Conservation (phyloP, 2,329 filamentous ascomycete species). For the Pseudovirgaria hyperparasitica region DNA sequence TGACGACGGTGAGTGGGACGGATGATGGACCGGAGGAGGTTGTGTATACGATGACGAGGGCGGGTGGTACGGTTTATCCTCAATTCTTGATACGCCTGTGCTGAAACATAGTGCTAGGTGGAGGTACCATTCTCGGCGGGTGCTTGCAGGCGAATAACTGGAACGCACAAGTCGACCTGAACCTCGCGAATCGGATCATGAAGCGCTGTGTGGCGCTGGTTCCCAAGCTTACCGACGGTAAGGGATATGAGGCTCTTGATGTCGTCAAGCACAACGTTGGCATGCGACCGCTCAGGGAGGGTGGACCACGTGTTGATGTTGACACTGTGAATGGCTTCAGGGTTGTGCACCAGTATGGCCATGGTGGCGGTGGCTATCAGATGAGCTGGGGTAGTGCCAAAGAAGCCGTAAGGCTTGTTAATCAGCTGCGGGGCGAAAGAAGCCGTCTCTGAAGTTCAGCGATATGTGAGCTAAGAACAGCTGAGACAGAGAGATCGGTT, state of each 20-base stretch:
- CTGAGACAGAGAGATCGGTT: no score
- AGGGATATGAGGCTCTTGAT: slow-evolving; percentile 59
- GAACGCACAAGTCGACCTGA: slow-evolving; percentile 67
- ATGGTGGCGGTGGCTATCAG: slow-evolving; percentile 64
- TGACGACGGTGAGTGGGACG: slow-evolving; percentile 58
- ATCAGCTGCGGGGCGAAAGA: no score
- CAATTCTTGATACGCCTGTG: neutral
- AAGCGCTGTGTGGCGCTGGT: slow-evolving; percentile 54
- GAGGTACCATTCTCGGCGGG: slow-evolving; percentile 77
- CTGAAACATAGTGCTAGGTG: slow-evolving; percentile 31
- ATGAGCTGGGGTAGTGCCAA: slow-evolving; percentile 30
- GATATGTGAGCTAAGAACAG: no score
- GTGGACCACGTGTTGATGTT: slow-evolving; percentile 63
- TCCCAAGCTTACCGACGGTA: slow-evolving; percentile 50
- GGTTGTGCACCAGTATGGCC: slow-evolving; percentile 74
- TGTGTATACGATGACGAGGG: slow-evolving; percentile 72
- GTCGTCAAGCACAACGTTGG: slow-evolving; percentile 75
- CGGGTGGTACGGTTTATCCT: slow-evolving; percentile 30
- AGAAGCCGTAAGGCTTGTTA: slow-evolving; percentile 28
- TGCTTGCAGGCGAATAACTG: slow-evolving; percentile 69
- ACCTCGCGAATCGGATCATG: slow-evolving; percentile 75
- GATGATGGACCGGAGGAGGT: slow-evolving; percentile 63
- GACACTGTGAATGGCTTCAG: slow-evolving; percentile 49
- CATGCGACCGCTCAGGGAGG: slow-evolving; percentile 59
- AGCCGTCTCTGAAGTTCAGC: no score